These are phyloP conservation scores for Tetrapisispora taiwanensis DNA, from an alignment of 805 yeast species.

Conservation along the genomic window DNA sequence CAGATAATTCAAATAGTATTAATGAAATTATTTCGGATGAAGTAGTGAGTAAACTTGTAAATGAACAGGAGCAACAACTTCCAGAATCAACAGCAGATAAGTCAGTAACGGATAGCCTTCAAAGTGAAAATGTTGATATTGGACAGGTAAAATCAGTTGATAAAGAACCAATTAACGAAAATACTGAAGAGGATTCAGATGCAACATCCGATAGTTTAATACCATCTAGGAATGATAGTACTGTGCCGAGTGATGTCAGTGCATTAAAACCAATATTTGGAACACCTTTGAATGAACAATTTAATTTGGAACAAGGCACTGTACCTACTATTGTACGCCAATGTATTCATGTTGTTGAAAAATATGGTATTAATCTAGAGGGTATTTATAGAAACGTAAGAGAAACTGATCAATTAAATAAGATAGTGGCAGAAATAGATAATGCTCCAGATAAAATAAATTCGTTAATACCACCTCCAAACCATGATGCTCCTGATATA, in stretches of 20 bases:
- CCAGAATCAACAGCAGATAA: no score
- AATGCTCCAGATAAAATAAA: conserved; percentile 58
- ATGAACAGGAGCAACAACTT: neutral
- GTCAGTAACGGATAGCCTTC: no score
- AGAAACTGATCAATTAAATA: conserved; percentile 60
- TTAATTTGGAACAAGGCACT: conserved; percentile 77
- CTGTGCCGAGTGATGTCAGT: conserved; percentile 29
- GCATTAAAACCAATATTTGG: conserved; percentile 56
- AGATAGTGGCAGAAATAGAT: conserved; percentile 63
- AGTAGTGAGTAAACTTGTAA: neutral
- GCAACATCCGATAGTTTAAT: neutral
- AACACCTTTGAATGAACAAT: conserved; percentile 60
- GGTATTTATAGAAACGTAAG: conserved; percentile 87
- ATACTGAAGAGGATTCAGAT: conserved; percentile 21
- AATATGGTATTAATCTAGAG: conserved; percentile 72
- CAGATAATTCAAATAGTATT: neutral
- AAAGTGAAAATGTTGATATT: no score
- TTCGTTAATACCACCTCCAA: conserved; percentile 43
- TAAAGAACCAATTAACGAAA: neutral
- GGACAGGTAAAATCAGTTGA: neutral
- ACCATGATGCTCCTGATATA: conserved; percentile 67
- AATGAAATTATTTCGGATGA: neutral
- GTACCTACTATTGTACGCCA: conserved; percentile 86
- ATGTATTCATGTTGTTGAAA: conserved; percentile 80
- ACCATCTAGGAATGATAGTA: conserved; percentile 5